Evolutionary conservation across 1,139 yeast genomes (phyloP), one percentile per base, ranked within the genome.

Genomic region (Citeromyces hawaiiensis): DNA sequence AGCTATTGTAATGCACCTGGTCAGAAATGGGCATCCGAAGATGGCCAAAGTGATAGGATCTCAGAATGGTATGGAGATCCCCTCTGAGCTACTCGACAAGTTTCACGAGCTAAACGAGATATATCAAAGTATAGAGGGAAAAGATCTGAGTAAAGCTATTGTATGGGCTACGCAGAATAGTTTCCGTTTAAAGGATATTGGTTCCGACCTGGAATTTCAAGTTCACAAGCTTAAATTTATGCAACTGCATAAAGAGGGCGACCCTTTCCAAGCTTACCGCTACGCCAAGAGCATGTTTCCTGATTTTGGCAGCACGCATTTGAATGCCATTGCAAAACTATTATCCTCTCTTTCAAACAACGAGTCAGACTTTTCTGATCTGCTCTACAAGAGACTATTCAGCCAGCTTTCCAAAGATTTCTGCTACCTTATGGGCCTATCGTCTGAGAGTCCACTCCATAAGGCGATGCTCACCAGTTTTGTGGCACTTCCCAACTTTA

Each of bases 391-490:
- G 27, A 42, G 44, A 5, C 40, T 47, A 6, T 43, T 45, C 38
- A 41, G 40, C n/a, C 49, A 50, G 47, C 76, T 85, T 49, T 70
- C 79, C 4, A 69, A 76, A 7, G 85, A 78, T 46, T 85, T 70
- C 49, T 83, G 94, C 51, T 64, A 75, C 10, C 62, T 71, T 39
- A 59, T 79, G 49, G 76, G 76, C 4, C 62, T 83, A 30, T 71
- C 85, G 1, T 74, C 78, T 18, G 83, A 80, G 44, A 80, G 93
- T 0, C 83, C 93, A 0, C 55, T 85, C 29, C 78, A 75, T 54
- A 69, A 79, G 47, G 69, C 83, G 10, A 60, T 80, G 2, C 60
- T 82, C 37, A 78, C 93, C 1, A 91, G 94, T 2, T 70, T 74
- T 38, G 64, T 81, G 16, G 80, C 88, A 37, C 63, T 83, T 42